Percentiles rank a stretch among this genome's conserved stretches.
These are phyloP conservation scores for Trichoderma pleuroti DNA, from an alignment of 2,329 filamentous ascomycete genomes.

Conservation along the genomic window DNA sequence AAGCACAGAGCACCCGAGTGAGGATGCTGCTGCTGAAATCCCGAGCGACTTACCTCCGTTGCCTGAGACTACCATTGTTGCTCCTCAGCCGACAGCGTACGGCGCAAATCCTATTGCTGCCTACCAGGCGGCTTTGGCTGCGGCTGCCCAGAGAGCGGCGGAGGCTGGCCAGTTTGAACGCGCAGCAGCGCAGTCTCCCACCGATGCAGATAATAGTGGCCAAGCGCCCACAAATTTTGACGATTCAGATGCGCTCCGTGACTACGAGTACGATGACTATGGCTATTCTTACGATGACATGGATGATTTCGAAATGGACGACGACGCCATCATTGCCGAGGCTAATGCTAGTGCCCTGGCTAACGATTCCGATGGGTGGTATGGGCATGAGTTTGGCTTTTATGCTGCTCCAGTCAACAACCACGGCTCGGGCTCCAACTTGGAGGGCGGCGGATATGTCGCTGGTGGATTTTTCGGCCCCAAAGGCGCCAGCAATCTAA, in stretches of 20 bases:
- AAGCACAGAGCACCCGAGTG: conserved; percentile 21
- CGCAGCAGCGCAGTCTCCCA: conserved; percentile 44
- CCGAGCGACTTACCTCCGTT: neutral
- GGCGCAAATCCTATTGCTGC: conserved; percentile 45
- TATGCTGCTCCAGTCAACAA: conserved; percentile 62
- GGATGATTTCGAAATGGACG: conserved; percentile 67
- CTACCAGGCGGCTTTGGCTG: conserved; percentile 81
- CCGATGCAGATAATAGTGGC: conserved; percentile 21
- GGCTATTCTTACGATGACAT: conserved; percentile 57
- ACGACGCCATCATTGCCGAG: conserved; percentile 89
- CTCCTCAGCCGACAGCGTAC: conserved; percentile 16
- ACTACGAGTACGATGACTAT: conserved; percentile 53
- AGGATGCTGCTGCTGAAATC: conserved; percentile 14
- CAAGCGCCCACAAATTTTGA: neutral
- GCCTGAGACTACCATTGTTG: conserved; percentile 14
- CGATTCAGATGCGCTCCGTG: neutral
- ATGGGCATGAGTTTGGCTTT: conserved; percentile 95
- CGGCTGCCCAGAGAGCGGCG: conserved; percentile 73
- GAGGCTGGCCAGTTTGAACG: conserved; percentile 72
- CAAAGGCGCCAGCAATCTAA: conserved; percentile 52
- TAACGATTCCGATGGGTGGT: conserved; percentile 89
- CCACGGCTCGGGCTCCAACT: conserved; percentile 36
- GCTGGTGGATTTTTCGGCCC: conserved; percentile 89
- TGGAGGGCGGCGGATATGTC: conserved; percentile 55
- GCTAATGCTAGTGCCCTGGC: conserved; percentile 92